Evolutionary conservation across 2,329 filamentous ascomycete genomes (phyloP).

Genomic region (Elsinoe arachidis): DNA sequence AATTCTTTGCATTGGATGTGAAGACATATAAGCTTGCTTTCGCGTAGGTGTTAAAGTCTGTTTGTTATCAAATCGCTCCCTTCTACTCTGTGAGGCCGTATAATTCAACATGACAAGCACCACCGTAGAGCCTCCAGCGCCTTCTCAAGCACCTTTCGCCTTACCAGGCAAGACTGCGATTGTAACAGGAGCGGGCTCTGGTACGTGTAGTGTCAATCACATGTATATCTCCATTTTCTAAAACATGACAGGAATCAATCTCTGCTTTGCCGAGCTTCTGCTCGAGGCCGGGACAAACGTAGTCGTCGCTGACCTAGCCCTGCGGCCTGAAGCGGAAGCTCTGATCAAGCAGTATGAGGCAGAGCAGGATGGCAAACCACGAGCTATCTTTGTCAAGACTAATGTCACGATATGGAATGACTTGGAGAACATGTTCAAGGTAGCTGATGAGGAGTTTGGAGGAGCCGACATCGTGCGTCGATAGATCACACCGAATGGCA

Average conservation of each 20-base stretch:
- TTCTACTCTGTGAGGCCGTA: not conserved
- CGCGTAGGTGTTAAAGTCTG: no score
- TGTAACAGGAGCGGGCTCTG: slow-evolving; percentile 40
- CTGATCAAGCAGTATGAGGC: slow-evolving; percentile 31
- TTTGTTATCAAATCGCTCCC: no score
- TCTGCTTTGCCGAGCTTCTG: slow-evolving; percentile 38
- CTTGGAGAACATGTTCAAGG: slow-evolving; percentile 41
- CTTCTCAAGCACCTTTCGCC: slow-evolving; percentile 24
- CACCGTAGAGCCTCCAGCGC: not conserved
- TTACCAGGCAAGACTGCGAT: slow-evolving; percentile 40
- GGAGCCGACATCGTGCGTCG: slow-evolving; percentile 37
- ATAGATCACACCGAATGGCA: slow-evolving; percentile 16
- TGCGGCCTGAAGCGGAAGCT: slow-evolving; percentile 40
- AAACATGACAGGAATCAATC: slow-evolving; percentile 36
- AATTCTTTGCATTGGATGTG: not conserved
- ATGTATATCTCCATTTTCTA: not conserved
- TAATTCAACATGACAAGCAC: not conserved
- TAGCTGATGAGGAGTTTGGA: slow-evolving; percentile 41
- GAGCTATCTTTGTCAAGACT: slow-evolving; percentile 35
- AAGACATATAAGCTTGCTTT: not conserved
- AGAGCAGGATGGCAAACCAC: slow-evolving; percentile 21
- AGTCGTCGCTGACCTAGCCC: slow-evolving; percentile 39
- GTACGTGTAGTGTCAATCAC: slow-evolving; percentile 18
- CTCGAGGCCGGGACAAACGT: slow-evolving; percentile 39
- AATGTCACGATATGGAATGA: slow-evolving; percentile 44